Evolutionary conservation across 345 rosid species (phyloP).

Genomic region (Eucalyptus sp.): DNA sequence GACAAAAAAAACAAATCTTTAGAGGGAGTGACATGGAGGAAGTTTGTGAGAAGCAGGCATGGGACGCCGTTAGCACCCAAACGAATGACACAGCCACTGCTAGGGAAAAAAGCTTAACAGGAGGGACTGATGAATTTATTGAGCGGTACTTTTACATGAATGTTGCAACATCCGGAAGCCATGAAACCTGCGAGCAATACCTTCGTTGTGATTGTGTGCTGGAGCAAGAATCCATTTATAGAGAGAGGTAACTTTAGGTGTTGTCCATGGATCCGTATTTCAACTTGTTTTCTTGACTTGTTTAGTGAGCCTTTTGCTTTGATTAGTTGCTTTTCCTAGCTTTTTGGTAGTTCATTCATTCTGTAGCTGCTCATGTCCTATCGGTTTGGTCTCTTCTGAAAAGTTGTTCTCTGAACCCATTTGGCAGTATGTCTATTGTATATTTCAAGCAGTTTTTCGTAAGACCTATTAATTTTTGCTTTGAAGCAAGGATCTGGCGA

Average conservation of each 20-base stretch:
- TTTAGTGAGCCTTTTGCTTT: background rate
- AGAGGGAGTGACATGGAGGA: background rate
- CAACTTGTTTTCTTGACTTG: background rate
- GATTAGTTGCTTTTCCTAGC: background rate
- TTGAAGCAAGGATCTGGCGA: background rate
- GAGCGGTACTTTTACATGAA: constrained; percentile 40
- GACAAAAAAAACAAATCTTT: background rate
- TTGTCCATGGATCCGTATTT: background rate
- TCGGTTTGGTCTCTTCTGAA: background rate
- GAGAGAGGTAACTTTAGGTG: constrained; percentile 23
- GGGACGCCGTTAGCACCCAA: background rate
- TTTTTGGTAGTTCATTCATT: background rate
- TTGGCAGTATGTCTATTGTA: background rate
- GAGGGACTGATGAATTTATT: constrained; percentile 35
- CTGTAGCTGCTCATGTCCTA: background rate
- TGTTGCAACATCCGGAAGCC: constrained; percentile 43
- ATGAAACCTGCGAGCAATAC: constrained; percentile 50
- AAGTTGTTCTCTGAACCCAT: background rate
- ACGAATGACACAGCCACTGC: constrained; percentile 3
- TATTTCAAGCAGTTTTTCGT: background rate
- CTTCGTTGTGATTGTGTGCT: constrained; percentile 57
- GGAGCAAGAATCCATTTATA: constrained; percentile 43
- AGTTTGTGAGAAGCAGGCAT: constrained; percentile 2
- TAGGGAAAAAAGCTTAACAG: constrained; percentile 10
- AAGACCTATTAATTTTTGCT: background rate